phyloP scores from a whole-genome alignment of 257 asterid species.

The Handroanthus guayacan region DNA sequence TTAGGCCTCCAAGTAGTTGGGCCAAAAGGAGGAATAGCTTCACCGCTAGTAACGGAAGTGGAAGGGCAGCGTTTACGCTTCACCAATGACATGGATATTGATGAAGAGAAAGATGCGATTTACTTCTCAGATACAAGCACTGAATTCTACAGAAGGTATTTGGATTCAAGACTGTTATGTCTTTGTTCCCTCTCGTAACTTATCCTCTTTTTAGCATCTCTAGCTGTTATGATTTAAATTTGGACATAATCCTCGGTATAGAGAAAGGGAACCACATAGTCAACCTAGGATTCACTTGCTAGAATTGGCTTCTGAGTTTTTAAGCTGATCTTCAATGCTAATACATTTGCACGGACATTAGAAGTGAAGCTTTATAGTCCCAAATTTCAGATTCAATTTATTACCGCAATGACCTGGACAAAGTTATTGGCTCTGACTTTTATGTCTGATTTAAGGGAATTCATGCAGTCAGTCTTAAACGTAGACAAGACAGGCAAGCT shows the following conservation, averaged over 20 bases:
- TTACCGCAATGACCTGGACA: neutral
- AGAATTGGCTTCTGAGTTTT: neutral
- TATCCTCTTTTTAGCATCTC: neutral
- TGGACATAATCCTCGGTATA: neutral
- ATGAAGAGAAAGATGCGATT: slow-evolving; percentile 55
- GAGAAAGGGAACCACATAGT: neutral
- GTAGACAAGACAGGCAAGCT: slow-evolving; percentile 69
- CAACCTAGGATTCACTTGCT: neutral
- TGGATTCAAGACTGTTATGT: neutral
- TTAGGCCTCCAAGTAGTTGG: slow-evolving; percentile 76
- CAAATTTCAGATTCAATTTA: neutral
- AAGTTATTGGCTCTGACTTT: slow-evolving; percentile 10
- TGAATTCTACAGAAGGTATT: slow-evolving; percentile 60
- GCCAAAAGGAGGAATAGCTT: slow-evolving; percentile 66
- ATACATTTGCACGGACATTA: neutral
- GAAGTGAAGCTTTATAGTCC: neutral
- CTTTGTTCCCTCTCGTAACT: neutral
- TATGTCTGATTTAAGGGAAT: slow-evolving; percentile 49
- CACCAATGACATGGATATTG: slow-evolving; percentile 79
- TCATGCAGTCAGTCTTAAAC: slow-evolving; percentile 47
- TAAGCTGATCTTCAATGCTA: neutral
- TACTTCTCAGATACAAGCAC: slow-evolving; percentile 80
- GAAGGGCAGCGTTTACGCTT: slow-evolving; percentile 63
- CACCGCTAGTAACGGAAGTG: slow-evolving; percentile 56
- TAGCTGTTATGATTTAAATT: neutral